Base-by-base conservation (phyloP, 805 yeast species). In the Kodamaea kakaduensis region DNA sequence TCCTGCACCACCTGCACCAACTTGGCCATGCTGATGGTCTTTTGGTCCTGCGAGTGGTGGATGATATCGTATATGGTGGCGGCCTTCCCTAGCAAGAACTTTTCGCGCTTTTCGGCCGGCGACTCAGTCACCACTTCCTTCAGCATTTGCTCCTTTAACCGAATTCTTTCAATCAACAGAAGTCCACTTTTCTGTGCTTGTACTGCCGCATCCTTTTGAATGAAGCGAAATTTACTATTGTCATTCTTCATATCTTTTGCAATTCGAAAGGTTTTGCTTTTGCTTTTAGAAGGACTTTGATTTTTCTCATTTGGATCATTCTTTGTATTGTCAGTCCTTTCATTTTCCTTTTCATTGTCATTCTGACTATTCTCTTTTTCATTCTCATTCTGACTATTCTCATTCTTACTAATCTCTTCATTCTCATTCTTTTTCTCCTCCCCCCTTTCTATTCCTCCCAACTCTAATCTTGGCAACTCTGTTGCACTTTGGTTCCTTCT, bases 141-240 rank as follows among this genome's bases (percentile, higher is more conserved):
- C 12, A 36, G 49, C 10, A 39, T 44, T 14, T 47, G 45, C 37
- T 71, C 73, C 43, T 61, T 67, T 27, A 47, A 37, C 34, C 52
- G 56, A 31, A 69, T 65, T 29, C 75, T 50, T 27, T 71, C 69
- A 9, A 69, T 40, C 5, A 71, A 44, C 1, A 67, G 50, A 7
- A 58, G 44, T 13, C 43, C 46, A 24, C 37, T 41, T 18, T 47
- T 50, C 14, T 29, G 38, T 17, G 41, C 40, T 36, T 54, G 47
- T 1, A 36, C 35, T 9, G 19, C 12, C 29, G 36, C 47, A 24
- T 36, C 34, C 6, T 40, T 20, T 20, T 41, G 36, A 9, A 30
- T 29, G 23, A 65, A 70, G 25, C 47, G 50, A 47, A 63, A 70
- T 31, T 59, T 63, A 1, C 59, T 45, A 9, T 61, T 40, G 20